Evolutionary conservation across 2,329 filamentous ascomycete genomes (phyloP), one percentile per base, ranked within the genome.

Genomic region (Aspergillus unguis): DNA sequence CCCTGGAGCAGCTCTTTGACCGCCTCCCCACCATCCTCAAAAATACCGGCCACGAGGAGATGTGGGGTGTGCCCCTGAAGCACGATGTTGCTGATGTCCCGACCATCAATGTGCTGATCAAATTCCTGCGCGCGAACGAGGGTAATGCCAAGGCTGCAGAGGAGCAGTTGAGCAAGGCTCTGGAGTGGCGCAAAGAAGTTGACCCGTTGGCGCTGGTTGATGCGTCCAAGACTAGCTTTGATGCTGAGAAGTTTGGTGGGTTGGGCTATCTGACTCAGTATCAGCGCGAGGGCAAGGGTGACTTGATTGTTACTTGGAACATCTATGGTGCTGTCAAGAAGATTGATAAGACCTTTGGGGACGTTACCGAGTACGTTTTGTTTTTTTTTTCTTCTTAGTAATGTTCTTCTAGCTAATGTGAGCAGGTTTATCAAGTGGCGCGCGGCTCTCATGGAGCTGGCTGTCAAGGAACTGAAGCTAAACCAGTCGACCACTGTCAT

Each of bases 121-220:
- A 96, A 77, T 96, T 92, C 75, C 82, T 97, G 51, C 89, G 92
- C 62, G 92, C 92, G 68, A 96, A 96, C 70, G 84, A 85, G 56
- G 85, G 86, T 56, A 85, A 95, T 65, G 69, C 90, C 5, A 77
- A 78, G 48, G 85, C 85, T 67, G 89, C 92, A 11, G 85, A 86
- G 67, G 82, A 86, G 50, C 92, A 96, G 75, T 82, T 97, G 41
- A 78, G 76, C 53, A 85, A 86, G 64, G 92, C 91, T 1, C 79
- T 96, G 38, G 80, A 87, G 61, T 96, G 92, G 90, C 85, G 92
- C 55, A 88, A 87, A 72, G 78, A 86, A 67, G 85, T 85, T 65
- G 80, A 92, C 60, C 90, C 91, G 0, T 67, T 84, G 7, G 81
- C 85, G 40, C 76, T 89, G 50, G 77, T 87, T 31, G 78, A 82